These are phyloP conservation scores for Candida broadrunensis DNA, from an alignment of 805 yeast species.

Conservation along the genomic window DNA sequence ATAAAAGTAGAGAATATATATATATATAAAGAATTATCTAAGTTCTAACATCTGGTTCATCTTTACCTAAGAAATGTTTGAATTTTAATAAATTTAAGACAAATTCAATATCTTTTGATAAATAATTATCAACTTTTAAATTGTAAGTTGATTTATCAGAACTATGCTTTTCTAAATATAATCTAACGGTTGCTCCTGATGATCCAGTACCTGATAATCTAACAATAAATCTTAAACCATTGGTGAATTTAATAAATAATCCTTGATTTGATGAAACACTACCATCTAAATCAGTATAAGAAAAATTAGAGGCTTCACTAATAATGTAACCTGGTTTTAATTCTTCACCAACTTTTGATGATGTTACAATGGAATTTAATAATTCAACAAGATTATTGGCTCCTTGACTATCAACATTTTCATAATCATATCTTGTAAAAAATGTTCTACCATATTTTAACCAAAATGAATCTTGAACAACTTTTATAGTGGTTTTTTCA, in stretches of 20 bases:
- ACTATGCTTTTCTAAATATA: conserved; percentile 84
- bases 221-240: conserved; percentile 82
- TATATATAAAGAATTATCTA: no score
- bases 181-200: conserved; percentile 93
- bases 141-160: conserved; percentile 49
- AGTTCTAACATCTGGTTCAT: conserved; percentile 86
- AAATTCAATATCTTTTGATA: conserved; percentile 56
- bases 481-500: conserved; percentile 56
- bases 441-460: conserved; percentile 90
- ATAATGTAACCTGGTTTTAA: conserved; percentile 52
- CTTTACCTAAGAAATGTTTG: conserved; percentile 72
- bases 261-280: conserved; percentile 88
- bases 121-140: conserved; percentile 62
- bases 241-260: conserved; percentile 71
- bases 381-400: conserved; percentile 66
- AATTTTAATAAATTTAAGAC: conserved; percentile 71
- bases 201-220: conserved; percentile 97
- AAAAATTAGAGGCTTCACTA: conserved; percentile 79
- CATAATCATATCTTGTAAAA: conserved; percentile 94
- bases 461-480: conserved; percentile 88
- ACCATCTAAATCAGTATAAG: conserved; percentile 93
- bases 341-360: conserved; percentile 43
- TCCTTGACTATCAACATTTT: conserved; percentile 71
- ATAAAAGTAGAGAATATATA: no score
- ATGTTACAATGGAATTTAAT: conserved; percentile 28